Percentiles rank a stretch among this genome's conserved stretches.
Conservation (phyloP, 305 asterid species). For the Fraxinus latifolia region DNA sequence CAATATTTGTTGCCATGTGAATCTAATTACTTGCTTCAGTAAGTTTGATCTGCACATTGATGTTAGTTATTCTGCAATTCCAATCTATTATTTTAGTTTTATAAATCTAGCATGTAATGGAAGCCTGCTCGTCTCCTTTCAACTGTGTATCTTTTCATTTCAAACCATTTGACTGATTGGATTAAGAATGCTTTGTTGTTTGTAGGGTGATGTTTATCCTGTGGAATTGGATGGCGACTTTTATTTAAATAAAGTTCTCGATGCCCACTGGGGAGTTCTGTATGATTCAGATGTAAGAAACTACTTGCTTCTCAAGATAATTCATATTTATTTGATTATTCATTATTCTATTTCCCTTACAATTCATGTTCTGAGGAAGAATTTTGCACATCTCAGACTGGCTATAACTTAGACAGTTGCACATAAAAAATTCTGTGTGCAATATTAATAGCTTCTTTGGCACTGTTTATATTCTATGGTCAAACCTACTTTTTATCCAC, state of each 20-base stretch:
- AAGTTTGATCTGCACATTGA: constrained; percentile 1
- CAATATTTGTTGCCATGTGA: not conserved
- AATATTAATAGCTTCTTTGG: not conserved
- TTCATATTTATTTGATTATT: constrained; percentile 6
- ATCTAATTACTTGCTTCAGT: constrained; percentile 5
- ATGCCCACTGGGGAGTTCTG: constrained; percentile 90
- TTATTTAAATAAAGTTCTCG: constrained; percentile 61
- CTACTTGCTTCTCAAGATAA: constrained; percentile 7
- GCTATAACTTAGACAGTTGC: not conserved
- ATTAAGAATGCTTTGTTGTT: constrained; percentile 19
- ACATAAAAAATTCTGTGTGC: not conserved
- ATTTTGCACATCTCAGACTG: not conserved
- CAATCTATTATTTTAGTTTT: not conserved
- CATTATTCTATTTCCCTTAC: constrained; percentile 11
- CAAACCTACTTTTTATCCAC: not conserved
- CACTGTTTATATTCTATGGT: not conserved
- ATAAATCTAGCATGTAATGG: not conserved
- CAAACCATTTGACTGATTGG: not conserved
- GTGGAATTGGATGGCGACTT: constrained; percentile 64
- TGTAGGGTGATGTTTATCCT: constrained; percentile 93
- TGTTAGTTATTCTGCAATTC: not conserved
- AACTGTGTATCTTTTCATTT: constrained; percentile 15
- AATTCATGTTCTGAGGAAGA: constrained; percentile 20
- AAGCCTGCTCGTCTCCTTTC: not conserved
- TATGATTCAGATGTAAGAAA: constrained; percentile 72